Percentiles rank a stretch among this genome's conserved stretches.
phyloP scores from a whole-genome alignment of 495 filamentous ascomycete genomes.

The Neurospora sublineolata region DNA sequence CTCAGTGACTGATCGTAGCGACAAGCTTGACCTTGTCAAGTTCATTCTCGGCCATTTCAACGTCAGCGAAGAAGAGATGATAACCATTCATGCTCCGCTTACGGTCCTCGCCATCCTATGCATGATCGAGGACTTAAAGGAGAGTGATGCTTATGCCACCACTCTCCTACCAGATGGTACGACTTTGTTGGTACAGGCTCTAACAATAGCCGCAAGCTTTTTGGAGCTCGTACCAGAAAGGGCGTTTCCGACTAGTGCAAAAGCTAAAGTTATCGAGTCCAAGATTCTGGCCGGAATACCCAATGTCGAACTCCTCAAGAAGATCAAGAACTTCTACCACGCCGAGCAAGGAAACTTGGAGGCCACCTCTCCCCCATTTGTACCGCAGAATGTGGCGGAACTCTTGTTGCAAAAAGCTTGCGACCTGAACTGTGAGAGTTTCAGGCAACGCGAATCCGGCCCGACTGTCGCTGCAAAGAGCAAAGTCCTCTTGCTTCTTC shows the following conservation, averaged over 20 bases:
- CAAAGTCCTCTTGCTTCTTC: conserved; percentile 45
- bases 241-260: conserved; percentile 42
- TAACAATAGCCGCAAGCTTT: conserved; percentile 43
- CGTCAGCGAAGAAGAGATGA: conserved; percentile 91
- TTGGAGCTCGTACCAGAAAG: conserved; percentile 59
- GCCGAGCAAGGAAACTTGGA: conserved; percentile 45
- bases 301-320: conserved; percentile 45
- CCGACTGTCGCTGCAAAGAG: conserved; percentile 31
- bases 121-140: conserved; percentile 40
- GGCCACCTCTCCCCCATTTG: conserved; percentile 43
- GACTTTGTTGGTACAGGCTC: conserved; percentile 25
- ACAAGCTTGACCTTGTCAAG: conserved; percentile 57
- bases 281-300: conserved; percentile 21
- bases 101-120: conserved; percentile 55
- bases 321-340: conserved; percentile 54
- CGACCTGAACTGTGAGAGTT: conserved; percentile 37
- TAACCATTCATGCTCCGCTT: conserved; percentile 71
- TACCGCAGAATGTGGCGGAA: conserved; percentile 42
- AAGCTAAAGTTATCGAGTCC: conserved; percentile 15
- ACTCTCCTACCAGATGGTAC: neutral
- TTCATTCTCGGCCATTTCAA: conserved; percentile 88
- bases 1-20: conserved; percentile 30
- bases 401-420: conserved; percentile 52
- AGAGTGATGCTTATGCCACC: conserved; percentile 7
- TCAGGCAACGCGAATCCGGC: conserved; percentile 25